Conservation (phyloP, 2,329 filamentous ascomycete species). For the Alternaria atra region DNA sequence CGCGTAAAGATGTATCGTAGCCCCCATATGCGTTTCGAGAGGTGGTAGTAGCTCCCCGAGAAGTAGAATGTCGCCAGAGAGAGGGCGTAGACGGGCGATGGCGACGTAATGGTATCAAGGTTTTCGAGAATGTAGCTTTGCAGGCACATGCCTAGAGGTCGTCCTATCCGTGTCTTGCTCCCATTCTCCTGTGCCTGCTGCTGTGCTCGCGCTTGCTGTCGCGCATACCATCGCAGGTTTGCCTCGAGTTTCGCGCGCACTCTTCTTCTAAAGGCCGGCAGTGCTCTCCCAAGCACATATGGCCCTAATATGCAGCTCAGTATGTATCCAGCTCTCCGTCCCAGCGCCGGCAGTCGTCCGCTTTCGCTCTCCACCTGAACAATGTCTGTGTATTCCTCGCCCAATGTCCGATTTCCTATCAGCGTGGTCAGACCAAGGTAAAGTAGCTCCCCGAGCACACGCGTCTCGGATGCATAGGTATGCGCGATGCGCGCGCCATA, state of each 20-base stretch:
- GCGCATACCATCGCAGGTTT: conserved; percentile 59
- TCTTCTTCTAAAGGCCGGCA: conserved; percentile 70
- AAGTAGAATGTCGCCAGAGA: conserved; percentile 95
- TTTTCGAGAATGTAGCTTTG: conserved; percentile 81
- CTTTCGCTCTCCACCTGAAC: conserved; percentile 81
- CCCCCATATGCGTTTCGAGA: conserved; percentile 84
- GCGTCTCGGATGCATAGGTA: conserved; percentile 80
- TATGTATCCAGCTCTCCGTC: conserved; percentile 66
- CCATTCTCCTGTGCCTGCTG: conserved; percentile 42
- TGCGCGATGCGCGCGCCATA: conserved; percentile 89
- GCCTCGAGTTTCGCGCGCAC: conserved; percentile 70
- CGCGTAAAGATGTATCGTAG: conserved; percentile 94
- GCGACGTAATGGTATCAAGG: conserved; percentile 80
- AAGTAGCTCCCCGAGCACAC: conserved; percentile 80
- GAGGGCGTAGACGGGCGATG: conserved; percentile 82
- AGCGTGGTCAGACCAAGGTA: conserved; percentile 92
- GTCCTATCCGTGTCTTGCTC: conserved; percentile 26
- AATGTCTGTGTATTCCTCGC: conserved; percentile 97
- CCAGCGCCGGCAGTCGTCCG: conserved; percentile 63
- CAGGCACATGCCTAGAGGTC: conserved; percentile 58
- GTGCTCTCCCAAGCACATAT: conserved; percentile 69
- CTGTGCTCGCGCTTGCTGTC: conserved; percentile 44
- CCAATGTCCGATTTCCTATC: conserved; percentile 89
- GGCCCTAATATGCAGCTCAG: conserved; percentile 74
- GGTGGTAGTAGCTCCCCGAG: conserved; percentile 91